Evolutionary conservation across 2,329 filamentous ascomycete genomes (phyloP), one percentile per base, ranked within the genome.

Genomic region (Emericellopsis cladophorae): DNA sequence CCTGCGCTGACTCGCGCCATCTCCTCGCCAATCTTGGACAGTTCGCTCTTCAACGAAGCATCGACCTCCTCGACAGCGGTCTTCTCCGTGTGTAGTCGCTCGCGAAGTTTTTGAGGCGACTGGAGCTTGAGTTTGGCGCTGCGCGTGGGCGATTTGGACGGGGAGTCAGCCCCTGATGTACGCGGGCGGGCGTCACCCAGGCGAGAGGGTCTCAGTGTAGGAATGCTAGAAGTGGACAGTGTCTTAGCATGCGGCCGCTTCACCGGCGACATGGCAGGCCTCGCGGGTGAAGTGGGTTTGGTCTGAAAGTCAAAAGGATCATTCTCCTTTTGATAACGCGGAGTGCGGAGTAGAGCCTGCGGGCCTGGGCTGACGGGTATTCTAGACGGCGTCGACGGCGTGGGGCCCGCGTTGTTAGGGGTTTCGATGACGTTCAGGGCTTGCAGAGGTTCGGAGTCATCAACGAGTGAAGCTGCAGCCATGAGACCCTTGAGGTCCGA

Each of bases 31-130:
- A 95, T 90, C 47, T 82, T 81, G 39, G 76, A 76, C 8, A 95
- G 67, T 55, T 95, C 89, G 5, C 77, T 75, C 56, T 82, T 77
- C 12, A 95, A 61, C 4, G 73, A 73, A 3, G 72, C 69, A 45
- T 89, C 84, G 0, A 81, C 78, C 8, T 79, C 76, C 5, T 79
- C 76, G 14, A 89, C 76, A 0, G 80, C 74, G 42, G 75, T 78
- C 59, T 88, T 87, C 57, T 95, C 88, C 37, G 76, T 80, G 51
- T 90, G 82, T 1, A 95, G 70, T 29, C 90, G 81, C 62, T 95
- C 89, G 15, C 89, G 83, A 16, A 90, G 66, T 55, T 84, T 89
- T 50, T 83, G 81, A 0, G 80, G 72, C 12, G 76, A 81, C 46
- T 85, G 80, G 10, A 85, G 69, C 10, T 82, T 78, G 29, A 86